phyloP scores from a whole-genome alignment of 1,139 yeast genomes.

The Citeromyces hawaiiensis region DNA sequence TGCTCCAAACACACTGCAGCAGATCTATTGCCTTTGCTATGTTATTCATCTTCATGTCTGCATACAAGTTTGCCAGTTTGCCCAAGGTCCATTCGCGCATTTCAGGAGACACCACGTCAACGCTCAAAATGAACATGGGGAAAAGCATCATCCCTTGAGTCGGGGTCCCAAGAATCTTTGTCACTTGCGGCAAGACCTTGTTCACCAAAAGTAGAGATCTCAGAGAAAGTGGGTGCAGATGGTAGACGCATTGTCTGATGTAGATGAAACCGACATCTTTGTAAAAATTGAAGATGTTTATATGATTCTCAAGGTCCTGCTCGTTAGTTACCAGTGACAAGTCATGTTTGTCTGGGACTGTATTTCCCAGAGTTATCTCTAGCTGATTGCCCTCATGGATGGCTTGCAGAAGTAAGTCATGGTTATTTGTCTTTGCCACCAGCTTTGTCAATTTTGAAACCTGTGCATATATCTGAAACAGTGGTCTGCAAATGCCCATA shows the following conservation, averaged over 20 bases:
- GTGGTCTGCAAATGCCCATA: not conserved
- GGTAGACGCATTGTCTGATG: constrained; percentile 6
- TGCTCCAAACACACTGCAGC: constrained; percentile 6
- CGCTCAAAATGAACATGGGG: constrained; percentile 7
- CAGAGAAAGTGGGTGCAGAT: constrained; percentile 7
- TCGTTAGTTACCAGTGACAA: constrained; percentile 3
- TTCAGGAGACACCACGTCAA: constrained; percentile 7
- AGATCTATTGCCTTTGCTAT: constrained; percentile 3
- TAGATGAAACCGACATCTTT: constrained; percentile 6
- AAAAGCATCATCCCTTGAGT: constrained; percentile 2
- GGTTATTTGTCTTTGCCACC: not conserved
- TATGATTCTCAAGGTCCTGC: constrained; percentile 1
- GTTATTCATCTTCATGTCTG: constrained; percentile 3
- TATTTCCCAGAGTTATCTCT: not conserved
- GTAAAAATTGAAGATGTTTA: constrained; percentile 5
- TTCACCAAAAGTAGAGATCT: constrained; percentile 6
- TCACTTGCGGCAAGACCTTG: constrained; percentile 4
- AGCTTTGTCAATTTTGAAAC: not conserved
- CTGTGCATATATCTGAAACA: not conserved
- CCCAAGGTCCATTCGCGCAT: constrained; percentile 7
- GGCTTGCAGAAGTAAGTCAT: not conserved
- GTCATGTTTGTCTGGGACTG: not conserved
- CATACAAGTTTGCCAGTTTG: constrained; percentile 5
- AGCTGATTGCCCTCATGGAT: not conserved
- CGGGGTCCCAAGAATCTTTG: constrained; percentile 2